These are phyloP conservation scores for Mollisia scopiformis DNA, from an alignment of 2,329 filamentous ascomycete species.

Conservation along the genomic window DNA sequence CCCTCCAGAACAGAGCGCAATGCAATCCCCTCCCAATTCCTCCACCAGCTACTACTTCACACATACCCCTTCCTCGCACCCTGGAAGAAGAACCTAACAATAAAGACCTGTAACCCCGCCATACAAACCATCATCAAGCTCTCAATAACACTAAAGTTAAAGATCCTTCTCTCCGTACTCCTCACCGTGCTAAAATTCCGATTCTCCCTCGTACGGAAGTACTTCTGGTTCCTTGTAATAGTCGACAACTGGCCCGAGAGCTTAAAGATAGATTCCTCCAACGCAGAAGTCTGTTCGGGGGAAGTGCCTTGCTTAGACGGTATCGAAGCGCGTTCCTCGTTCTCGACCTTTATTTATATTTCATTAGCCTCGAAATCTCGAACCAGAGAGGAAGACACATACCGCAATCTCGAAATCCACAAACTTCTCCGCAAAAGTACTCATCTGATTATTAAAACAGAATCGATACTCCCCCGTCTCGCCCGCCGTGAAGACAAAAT, in stretches of 20 bases:
- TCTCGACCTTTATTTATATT: constrained; percentile 70
- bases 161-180: constrained; percentile 93
- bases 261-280: constrained; percentile 96
- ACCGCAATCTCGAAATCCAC: constrained; percentile 98
- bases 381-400: constrained; percentile 42
- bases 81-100: constrained; percentile 99
- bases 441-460: constrained; percentile 99
- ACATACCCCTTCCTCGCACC: constrained; percentile 72
- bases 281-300: constrained; percentile 82
- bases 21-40: constrained; percentile 13
- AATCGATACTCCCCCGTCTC: constrained; percentile 89
- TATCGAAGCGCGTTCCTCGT: constrained; percentile 79
- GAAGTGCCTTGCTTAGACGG: constrained; percentile 87
- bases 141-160: constrained; percentile 97
- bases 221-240: constrained; percentile 96
- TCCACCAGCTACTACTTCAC: constrained; percentile 42
- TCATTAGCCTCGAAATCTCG: too few species aligned
- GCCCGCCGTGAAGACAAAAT: constrained; percentile 96
- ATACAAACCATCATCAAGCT: constrained; percentile 89
- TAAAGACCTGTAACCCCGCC: constrained; percentile 95
- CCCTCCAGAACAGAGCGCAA: neutral
- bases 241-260: constrained; percentile 91
- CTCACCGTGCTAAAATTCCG: constrained; percentile 97
- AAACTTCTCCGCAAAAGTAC: constrained; percentile 94
- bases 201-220: constrained; percentile 98